Conservation (phyloP, 148 eudicot species). For the Limonium bicolor region DNA sequence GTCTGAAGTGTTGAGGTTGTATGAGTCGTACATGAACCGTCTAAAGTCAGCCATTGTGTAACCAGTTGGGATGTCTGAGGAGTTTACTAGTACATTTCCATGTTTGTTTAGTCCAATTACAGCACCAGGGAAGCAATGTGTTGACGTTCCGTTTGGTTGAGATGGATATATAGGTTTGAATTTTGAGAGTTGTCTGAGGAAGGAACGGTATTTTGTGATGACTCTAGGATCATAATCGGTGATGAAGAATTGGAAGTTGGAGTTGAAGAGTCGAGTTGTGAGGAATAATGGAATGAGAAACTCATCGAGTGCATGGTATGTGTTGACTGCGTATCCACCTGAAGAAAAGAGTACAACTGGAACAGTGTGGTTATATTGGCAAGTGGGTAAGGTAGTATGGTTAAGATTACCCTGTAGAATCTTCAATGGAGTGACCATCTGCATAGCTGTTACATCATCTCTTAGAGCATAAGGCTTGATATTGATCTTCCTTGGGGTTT, state of each 20-base stretch:
- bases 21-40: slow-evolving; percentile 12
- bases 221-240: slow-evolving; percentile 14
- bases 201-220: slow-evolving; percentile 14
- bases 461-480: too few relatives aligned
- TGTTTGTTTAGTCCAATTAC: slow-evolving; percentile 16
- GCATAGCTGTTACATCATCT: too few relatives aligned
- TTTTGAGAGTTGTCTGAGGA: slow-evolving; percentile 11
- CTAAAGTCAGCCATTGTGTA: slow-evolving; percentile 19
- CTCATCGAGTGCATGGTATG: slow-evolving; percentile 44
- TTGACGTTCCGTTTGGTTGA: slow-evolving; percentile 8
- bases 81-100: slow-evolving; percentile 14
- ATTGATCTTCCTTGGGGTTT: too few relatives aligned
- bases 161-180: slow-evolving; percentile 10
- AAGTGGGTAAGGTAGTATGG: too few relatives aligned
- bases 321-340: slow-evolving; percentile 32
- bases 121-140: slow-evolving; percentile 12
- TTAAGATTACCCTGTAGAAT: too few relatives aligned
- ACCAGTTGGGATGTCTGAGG: slow-evolving; percentile 4
- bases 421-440: too few relatives aligned
- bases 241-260: slow-evolving; percentile 24
- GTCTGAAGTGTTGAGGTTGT: too few relatives aligned
- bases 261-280: slow-evolving; percentile 20
- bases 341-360: slow-evolving; percentile 36
- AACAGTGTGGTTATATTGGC: slow-evolving; percentile 16
- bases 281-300: slow-evolving; percentile 30